A percentile compares a stretch with the other conserved stretches of the same genome.
Evolutionary conservation across 208 protist genomes (phyloP).

Genomic region (Trypanosomatidae sp.): DNA sequence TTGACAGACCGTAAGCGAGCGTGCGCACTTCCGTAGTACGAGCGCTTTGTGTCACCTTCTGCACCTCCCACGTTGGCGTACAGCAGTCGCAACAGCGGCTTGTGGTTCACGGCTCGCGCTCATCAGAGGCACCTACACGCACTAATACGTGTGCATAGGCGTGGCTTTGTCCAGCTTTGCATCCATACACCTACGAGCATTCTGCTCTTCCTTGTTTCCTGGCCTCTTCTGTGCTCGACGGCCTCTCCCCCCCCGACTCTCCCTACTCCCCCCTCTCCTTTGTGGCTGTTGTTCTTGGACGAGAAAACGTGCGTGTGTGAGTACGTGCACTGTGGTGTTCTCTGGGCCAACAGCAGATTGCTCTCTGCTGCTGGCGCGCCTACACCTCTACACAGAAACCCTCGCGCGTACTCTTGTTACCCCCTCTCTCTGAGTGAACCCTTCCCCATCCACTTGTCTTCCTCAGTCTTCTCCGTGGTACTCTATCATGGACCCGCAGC

Average conservation of each 20-base stretch:
- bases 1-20: neutral
- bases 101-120: neutral
- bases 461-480: neutral
- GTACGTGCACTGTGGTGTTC: neutral
- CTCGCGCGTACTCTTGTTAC: neutral
- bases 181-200: neutral
- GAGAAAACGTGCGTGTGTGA: neutral
- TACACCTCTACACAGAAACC: neutral
- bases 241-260: neutral
- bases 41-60: neutral
- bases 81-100: neutral
- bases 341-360: neutral
- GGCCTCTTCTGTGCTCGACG: neutral
- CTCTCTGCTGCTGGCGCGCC: neutral
- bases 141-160: neutral
- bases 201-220: neutral
- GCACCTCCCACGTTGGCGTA: neutral
- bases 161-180: neutral
- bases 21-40: neutral
- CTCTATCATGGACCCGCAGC: constrained; percentile 17
- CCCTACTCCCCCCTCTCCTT: neutral
- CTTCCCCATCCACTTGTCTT: neutral
- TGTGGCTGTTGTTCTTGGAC: neutral
- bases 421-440: neutral
- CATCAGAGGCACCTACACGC: neutral